phyloP scores from a whole-genome alignment of 2,329 filamentous ascomycete species.

The Monosporascus cannonballus region DNA sequence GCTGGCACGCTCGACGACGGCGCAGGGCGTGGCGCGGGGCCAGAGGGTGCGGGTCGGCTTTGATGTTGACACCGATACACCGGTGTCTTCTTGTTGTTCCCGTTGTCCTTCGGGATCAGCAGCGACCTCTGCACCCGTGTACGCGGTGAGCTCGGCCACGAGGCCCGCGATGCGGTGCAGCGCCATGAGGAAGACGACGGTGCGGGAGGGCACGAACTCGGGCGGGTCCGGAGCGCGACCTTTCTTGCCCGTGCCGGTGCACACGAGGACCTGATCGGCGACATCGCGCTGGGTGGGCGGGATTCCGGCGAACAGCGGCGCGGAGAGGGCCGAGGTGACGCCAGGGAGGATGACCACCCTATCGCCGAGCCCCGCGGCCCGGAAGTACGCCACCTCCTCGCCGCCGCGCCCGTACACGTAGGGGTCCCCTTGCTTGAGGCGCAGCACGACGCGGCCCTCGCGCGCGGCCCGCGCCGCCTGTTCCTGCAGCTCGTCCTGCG shows the following conservation, averaged over 20 bases:
- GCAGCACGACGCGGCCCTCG: conserved; percentile 71
- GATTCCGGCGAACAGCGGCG: conserved; percentile 81
- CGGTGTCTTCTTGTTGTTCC: background rate
- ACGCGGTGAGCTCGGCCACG: conserved; percentile 60
- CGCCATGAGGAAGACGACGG: conserved; percentile 92
- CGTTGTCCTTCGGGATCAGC: conserved; percentile 8
- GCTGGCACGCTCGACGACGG: conserved; percentile 87
- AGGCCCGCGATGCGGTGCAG: conserved; percentile 76
- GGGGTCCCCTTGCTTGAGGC: conserved; percentile 93
- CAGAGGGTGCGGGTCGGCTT: conserved; percentile 40
- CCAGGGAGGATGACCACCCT: conserved; percentile 71
- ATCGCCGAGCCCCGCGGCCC: conserved; percentile 60
- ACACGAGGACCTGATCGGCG: conserved; percentile 90
- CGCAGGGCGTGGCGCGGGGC: conserved; percentile 77
- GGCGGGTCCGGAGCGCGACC: conserved; percentile 79
- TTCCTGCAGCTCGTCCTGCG: conserved; percentile 81
- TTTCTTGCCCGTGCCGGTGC: conserved; percentile 91
- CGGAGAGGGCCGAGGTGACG: conserved; percentile 81
- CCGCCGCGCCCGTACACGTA: conserved; percentile 94
- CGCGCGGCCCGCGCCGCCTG: conserved; percentile 63
- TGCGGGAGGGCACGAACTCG: conserved; percentile 67
- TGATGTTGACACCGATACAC: too few species aligned
- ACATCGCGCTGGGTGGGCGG: conserved; percentile 85
- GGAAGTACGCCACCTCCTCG: conserved; percentile 86
- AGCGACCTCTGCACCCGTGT: conserved; percentile 25